Evolutionary conservation across 257 asterid genomes (phyloP).

Genomic region (Solanum dulcamara): DNA sequence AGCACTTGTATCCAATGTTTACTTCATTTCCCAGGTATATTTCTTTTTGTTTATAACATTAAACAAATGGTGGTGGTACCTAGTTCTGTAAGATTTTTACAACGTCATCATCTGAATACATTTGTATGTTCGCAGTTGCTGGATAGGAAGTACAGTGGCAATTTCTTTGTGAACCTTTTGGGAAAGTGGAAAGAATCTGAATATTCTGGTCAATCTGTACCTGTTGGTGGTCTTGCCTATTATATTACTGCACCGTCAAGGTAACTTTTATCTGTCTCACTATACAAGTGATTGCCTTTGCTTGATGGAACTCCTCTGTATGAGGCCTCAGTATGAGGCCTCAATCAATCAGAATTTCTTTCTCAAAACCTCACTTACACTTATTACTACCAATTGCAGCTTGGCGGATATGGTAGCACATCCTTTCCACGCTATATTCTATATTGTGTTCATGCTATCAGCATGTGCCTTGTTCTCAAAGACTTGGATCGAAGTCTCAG

Average conservation of each 20-base stretch:
- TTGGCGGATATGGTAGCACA: slow-evolving; percentile 67
- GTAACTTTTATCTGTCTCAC: slow-evolving; percentile 15
- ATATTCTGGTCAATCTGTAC: slow-evolving; percentile 71
- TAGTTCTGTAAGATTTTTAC: neutral
- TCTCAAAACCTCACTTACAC: neutral
- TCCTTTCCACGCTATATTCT: slow-evolving; percentile 83
- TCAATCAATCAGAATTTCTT: neutral
- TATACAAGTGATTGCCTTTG: neutral
- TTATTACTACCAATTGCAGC: slow-evolving; percentile 7
- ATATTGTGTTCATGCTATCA: slow-evolving; percentile 74
- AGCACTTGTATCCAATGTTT: slow-evolving; percentile 74
- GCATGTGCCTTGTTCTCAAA: slow-evolving; percentile 87
- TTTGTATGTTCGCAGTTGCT: slow-evolving; percentile 38
- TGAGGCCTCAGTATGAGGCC: neutral
- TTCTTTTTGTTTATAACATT: neutral
- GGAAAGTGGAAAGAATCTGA: slow-evolving; percentile 91
- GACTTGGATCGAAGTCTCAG: slow-evolving; percentile 92
- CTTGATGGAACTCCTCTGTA: neutral
- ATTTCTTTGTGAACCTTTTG: slow-evolving; percentile 63
- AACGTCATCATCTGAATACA: neutral
- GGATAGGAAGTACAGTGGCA: slow-evolving; percentile 60
- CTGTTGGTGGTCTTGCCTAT: slow-evolving; percentile 85
- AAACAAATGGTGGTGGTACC: neutral
- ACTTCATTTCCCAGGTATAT: slow-evolving; percentile 76
- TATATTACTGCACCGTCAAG: slow-evolving; percentile 84